These are phyloP conservation scores for Grosmannia serpens DNA, from an alignment of 2,329 filamentous ascomycete species.

Conservation along the genomic window DNA sequence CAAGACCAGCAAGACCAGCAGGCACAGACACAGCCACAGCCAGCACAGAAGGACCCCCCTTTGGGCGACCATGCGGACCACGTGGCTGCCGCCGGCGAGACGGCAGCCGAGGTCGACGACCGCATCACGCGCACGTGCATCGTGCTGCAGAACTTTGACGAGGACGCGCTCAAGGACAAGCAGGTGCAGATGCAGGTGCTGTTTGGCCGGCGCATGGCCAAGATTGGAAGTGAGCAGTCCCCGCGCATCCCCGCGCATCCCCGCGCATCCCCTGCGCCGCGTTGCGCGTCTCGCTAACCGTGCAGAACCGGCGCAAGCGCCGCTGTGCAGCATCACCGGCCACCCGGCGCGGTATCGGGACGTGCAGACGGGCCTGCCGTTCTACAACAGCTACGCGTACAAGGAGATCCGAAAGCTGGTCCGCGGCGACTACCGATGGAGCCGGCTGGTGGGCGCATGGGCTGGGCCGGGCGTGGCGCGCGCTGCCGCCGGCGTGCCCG, in stretches of 20 bases:
- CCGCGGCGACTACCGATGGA: slow-evolving; percentile 71
- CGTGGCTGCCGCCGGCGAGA: slow-evolving; percentile 11
- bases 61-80: neutral
- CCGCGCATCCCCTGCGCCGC: neutral
- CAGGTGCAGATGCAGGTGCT: slow-evolving; percentile 46
- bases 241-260: neutral
- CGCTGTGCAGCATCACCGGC: slow-evolving; percentile 72
- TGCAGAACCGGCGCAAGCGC: slow-evolving; percentile 36
- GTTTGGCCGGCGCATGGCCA: slow-evolving; percentile 48
- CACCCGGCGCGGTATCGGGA: slow-evolving; percentile 74
- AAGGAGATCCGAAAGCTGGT: slow-evolving; percentile 66
- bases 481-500: slow-evolving; percentile 68
- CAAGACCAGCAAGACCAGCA: neutral
- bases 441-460: slow-evolving; percentile 69
- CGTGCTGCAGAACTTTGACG: slow-evolving; percentile 49
- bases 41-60: neutral
- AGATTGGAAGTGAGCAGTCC: slow-evolving; percentile 36
- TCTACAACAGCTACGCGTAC: slow-evolving; percentile 69
- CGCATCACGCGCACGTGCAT: slow-evolving; percentile 48
- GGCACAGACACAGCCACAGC: neutral
- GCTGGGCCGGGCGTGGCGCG: slow-evolving; percentile 50
- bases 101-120: slow-evolving; percentile 25
- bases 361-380: slow-evolving; percentile 71
- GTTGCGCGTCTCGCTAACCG: neutral
- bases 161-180: slow-evolving; percentile 43